These are phyloP conservation scores for Alternaria triticina DNA, from an alignment of 2,329 filamentous ascomycete genomes.

Conservation along the genomic window DNA sequence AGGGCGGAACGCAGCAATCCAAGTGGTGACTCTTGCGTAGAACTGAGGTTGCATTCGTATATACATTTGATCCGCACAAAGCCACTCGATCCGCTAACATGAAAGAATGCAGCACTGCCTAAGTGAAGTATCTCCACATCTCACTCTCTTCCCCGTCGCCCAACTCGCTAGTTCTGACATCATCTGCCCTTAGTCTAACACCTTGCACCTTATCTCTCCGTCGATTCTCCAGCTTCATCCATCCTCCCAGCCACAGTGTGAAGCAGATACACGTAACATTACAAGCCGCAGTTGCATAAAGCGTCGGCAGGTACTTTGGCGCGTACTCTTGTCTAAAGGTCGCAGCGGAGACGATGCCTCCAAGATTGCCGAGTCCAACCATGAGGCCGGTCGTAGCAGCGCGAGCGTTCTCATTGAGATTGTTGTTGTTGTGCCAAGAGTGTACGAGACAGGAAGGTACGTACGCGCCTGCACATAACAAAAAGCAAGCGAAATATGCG, in stretches of 20 bases:
- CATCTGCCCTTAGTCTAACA: conserved; percentile 41
- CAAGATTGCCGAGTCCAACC: conserved; percentile 58
- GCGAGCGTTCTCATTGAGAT: conserved; percentile 57
- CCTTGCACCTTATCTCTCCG: conserved; percentile 50
- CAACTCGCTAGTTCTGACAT: conserved; percentile 51
- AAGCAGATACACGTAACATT: conserved; percentile 53
- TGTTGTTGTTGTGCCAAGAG: conserved; percentile 62
- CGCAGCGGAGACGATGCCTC: conserved; percentile 54
- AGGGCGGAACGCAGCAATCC: not conserved
- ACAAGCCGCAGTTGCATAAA: conserved; percentile 53
- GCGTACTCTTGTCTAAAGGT: conserved; percentile 58
- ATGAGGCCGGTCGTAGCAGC: conserved; percentile 58
- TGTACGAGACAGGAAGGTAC: conserved; percentile 57
- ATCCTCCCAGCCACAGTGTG: conserved; percentile 49
- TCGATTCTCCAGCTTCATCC: conserved; percentile 56
- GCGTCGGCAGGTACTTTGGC: conserved; percentile 57
- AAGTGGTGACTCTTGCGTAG: not conserved
- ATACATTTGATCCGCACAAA: not conserved
- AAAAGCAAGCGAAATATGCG: conserved; percentile 60
- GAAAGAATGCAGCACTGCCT: not conserved
- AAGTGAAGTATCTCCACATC: conserved; percentile 49
- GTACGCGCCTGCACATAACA: conserved; percentile 55
- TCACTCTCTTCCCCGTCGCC: conserved; percentile 48
- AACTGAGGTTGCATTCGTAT: not conserved
- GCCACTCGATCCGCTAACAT: too few species aligned